Evolutionary conservation across 306 rosid genomes (phyloP).

Genomic region (Malus fusca): DNA sequence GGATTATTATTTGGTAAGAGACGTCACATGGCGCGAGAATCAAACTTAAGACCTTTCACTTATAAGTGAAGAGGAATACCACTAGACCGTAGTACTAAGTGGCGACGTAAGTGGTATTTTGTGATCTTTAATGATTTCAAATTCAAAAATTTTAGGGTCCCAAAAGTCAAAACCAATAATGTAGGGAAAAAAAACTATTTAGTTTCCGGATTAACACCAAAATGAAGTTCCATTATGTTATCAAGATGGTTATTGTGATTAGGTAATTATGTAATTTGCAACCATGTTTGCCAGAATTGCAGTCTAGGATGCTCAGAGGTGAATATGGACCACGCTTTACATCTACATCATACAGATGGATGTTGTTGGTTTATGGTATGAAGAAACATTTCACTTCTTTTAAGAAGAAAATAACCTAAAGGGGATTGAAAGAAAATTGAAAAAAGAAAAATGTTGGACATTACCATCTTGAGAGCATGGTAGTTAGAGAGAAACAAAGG

Average conservation of each 20-base stretch:
- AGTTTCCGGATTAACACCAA: too few relatives aligned
- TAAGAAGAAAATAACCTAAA: conserved; percentile 13
- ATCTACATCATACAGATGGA: conserved; percentile 22
- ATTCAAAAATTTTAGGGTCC: too few relatives aligned
- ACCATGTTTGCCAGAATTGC: conserved; percentile 1
- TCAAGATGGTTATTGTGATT: not conserved
- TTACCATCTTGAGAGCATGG: not conserved
- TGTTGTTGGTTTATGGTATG: conserved; percentile 13
- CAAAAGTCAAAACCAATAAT: not conserved
- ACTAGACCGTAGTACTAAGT: too few relatives aligned
- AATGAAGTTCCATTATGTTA: not conserved
- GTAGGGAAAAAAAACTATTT: not conserved
- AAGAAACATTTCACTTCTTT: conserved; percentile 20
- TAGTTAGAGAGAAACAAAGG: not conserved
- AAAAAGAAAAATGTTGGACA: not conserved
- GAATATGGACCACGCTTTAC: conserved; percentile 29
- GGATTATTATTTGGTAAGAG: not conserved
- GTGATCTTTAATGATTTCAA: too few relatives aligned
- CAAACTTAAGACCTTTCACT: too few relatives aligned
- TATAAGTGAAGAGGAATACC: too few relatives aligned
- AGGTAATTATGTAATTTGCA: not conserved
- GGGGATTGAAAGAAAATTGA: not conserved
- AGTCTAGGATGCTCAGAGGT: conserved; percentile 34
- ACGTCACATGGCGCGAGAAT: not conserved
- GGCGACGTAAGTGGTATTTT: not conserved